Evolutionary conservation across 2,329 filamentous ascomycete species (phyloP), one percentile per base, ranked within the genome.

Genomic region (Venturia asperata): DNA sequence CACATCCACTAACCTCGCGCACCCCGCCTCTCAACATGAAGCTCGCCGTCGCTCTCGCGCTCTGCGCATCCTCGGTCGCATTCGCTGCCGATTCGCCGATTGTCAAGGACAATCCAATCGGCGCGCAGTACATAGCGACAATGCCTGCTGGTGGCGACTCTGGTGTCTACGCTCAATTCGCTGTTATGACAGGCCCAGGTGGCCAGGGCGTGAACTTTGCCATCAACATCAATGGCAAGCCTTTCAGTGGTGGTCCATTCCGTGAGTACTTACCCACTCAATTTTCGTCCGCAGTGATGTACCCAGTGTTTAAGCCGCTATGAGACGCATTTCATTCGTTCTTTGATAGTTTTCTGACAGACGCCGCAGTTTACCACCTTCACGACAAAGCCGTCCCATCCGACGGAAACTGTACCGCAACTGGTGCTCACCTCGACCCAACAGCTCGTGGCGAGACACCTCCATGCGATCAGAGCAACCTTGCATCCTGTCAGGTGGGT

Each of bases 321-420:
- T 17, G 17, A n/a, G 42, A 45, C 42, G 42, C 7, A 45, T 3
- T 19, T 45, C 11, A 45, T 6, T 34, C 47, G 47, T 30, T 39
- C 19, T 13, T 39, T 39, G 30, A 60, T 10, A 21, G 10, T 13
- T 19, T 34, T 63, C 45, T 63, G 43, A 64, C 27, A 42, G 34
- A 13, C 24, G 37, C 34, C 30, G 27, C 66, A 77, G 76, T 76
- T 67, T 81, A 81, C 73, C 76, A 79, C 71, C 72, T 81, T 67
- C 77, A 80, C 72, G 73, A 76, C 67, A 75, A 74, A 69, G 73
- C 77, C 2, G 72, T 80, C 39, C 74, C 74, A 6, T 66, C 72
- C 2, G 72, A 76, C 62, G 77, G 78, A 67, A 79, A 78, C 71
- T 81, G 79, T 72, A 75, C 75, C 19, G 72, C 70, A 6, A 74